A percentile compares a stretch with the other conserved stretches of the same genome.
These are phyloP conservation scores for Pseudotsuga menziesii DNA, from an alignment of 75 land plant species.

Conservation along the genomic window DNA sequence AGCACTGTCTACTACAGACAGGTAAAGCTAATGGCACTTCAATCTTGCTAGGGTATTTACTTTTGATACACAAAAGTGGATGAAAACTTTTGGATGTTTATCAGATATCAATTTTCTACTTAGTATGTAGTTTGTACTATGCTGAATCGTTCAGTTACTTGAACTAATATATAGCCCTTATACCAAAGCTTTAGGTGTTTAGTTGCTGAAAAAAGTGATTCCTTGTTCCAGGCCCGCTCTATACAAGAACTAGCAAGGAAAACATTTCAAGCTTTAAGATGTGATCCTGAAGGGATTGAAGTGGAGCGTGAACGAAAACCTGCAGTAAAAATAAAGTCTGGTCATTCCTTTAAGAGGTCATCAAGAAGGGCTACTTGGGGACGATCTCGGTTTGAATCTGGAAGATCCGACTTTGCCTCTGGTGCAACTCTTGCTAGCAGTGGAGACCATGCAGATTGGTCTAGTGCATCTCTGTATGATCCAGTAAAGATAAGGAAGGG, in stretches of 20 bases:
- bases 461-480: slow-evolving; percentile 11
- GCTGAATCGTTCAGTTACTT: neutral
- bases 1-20: slow-evolving; percentile 88
- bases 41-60: neutral
- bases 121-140: neutral
- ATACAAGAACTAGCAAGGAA: slow-evolving; percentile 83
- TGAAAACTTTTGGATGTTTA: neutral
- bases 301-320: slow-evolving; percentile 26
- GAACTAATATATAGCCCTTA: neutral
- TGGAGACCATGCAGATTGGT: slow-evolving; percentile 30
- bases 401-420: slow-evolving; percentile 43
- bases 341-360: slow-evolving; percentile 15
- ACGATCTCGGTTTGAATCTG: slow-evolving; percentile 42
- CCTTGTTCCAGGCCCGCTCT: slow-evolving; percentile 54
- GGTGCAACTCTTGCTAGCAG: slow-evolving; percentile 51
- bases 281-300: slow-evolving; percentile 52
- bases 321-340: slow-evolving; percentile 13
- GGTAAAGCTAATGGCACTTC: slow-evolving; percentile 33
- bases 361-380: slow-evolving; percentile 18
- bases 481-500: slow-evolving; percentile 33
- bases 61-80: neutral
- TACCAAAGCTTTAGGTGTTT: neutral
- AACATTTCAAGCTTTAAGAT: slow-evolving; percentile 55
- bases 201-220: slow-evolving; percentile 6
- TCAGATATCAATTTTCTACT: neutral